phyloP scores from a whole-genome alignment of 1,284 basidiomycete genomes.

The Leccinum pseudoinsigne region DNA sequence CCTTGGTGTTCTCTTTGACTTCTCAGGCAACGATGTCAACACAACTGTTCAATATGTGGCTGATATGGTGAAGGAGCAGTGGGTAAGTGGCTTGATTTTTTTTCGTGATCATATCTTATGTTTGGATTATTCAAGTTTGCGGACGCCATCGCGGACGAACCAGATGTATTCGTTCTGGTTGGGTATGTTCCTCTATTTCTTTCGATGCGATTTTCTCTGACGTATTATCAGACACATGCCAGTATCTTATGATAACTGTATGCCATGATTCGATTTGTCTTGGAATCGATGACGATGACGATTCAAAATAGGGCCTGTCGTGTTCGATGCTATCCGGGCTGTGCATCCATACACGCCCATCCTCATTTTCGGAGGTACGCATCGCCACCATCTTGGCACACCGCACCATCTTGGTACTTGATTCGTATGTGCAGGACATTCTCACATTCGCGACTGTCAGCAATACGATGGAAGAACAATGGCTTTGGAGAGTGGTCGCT shows the following conservation, averaged over 20 bases:
- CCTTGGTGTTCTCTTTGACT: slow-evolving; percentile 80
- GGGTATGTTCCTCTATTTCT: slow-evolving; percentile 45
- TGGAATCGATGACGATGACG: background rate
- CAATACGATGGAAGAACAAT: slow-evolving; percentile 62
- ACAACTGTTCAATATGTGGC: slow-evolving; percentile 74
- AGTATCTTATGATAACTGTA: slow-evolving; percentile 60
- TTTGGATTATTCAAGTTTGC: slow-evolving; percentile 50
- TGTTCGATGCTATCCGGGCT: slow-evolving; percentile 73
- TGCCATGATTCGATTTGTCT: slow-evolving; percentile 6
- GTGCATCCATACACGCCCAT: slow-evolving; percentile 77
- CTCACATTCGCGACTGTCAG: slow-evolving; percentile 78
- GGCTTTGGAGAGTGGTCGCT: slow-evolving; percentile 78
- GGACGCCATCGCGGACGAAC: slow-evolving; percentile 77
- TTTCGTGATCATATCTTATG: background rate
- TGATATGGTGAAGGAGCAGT: slow-evolving; percentile 74
- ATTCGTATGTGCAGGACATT: slow-evolving; percentile 49
- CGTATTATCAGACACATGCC: slow-evolving; percentile 62
- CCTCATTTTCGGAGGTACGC: slow-evolving; percentile 69
- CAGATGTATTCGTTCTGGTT: slow-evolving; percentile 77
- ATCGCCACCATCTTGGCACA: background rate
- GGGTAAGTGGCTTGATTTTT: slow-evolving; percentile 43
- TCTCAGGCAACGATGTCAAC: slow-evolving; percentile 62
- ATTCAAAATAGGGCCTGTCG: slow-evolving; percentile 52
- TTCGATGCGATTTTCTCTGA: background rate
- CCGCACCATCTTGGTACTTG: background rate